Conservation (phyloP, 345 rosid species). For the Salix koriyanagi region DNA sequence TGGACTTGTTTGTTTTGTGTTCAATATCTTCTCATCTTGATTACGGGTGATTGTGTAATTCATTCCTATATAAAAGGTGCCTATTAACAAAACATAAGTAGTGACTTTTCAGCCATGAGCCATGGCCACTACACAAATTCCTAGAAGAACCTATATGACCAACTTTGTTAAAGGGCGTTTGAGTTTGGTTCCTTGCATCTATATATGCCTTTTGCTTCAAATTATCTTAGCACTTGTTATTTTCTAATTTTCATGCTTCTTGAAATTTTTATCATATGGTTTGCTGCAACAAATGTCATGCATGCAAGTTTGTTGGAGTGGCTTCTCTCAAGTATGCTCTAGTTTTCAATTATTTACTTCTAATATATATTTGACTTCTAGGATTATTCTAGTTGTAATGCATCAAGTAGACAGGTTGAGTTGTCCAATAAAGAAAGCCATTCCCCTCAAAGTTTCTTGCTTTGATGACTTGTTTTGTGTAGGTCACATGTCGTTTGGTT, state of each 20-base stretch:
- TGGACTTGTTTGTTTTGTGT: not conserved
- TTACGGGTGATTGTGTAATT: not conserved
- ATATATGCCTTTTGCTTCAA: not conserved
- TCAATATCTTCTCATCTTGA: not conserved
- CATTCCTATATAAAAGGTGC: not conserved
- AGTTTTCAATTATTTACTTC: not conserved
- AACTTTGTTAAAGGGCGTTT: not conserved
- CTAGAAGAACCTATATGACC: not conserved
- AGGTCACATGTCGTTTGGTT: slow-evolving; percentile 91
- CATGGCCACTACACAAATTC: not conserved
- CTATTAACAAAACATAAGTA: not conserved
- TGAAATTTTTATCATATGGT: not conserved
- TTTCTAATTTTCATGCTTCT: not conserved
- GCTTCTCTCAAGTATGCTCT: not conserved
- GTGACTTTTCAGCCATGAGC: not conserved
- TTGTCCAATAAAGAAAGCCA: slow-evolving; percentile 6
- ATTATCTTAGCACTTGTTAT: not conserved
- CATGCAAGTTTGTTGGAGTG: not conserved
- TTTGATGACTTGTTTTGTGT: slow-evolving; percentile 16
- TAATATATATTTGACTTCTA: not conserved
- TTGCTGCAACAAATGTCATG: not conserved
- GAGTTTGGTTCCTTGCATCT: slow-evolving; percentile 9
- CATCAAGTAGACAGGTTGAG: not conserved
- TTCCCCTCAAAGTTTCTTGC: not conserved
- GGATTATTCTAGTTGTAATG: not conserved